Evolutionary conservation across 106 monocot species (phyloP), one percentile per base, ranked within the genome.

Genomic region (Iris macrosiphon): DNA sequence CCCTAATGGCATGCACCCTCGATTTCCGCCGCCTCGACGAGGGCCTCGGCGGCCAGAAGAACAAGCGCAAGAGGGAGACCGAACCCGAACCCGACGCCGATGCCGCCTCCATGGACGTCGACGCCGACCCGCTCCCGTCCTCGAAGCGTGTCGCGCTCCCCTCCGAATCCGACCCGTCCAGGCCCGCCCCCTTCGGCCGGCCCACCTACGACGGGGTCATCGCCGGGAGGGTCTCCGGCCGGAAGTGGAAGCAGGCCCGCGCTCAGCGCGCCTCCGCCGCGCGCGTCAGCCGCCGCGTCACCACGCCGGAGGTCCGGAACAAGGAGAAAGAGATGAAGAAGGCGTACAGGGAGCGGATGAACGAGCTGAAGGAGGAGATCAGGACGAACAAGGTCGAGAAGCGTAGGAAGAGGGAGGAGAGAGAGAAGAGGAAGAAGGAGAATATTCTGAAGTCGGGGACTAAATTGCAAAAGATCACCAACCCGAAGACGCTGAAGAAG

Each of bases 371-470:
- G 77, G 90, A 96, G 70, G 90, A 96, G 75, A 96, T 96, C 45
- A 51, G 89, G 61, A 37, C 20, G 66, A 77, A 72, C 35, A 96
- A 90, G 72, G 75, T 57, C 33, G 90, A 80, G 63, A 90, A 90
- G 82, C 48, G 96, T 53, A 77, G 55, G 83, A 46, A 24, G 67
- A 76, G 86, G 39, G 90, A 86, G 74, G 96, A 96, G 78, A 76
- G 77, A 61, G 96, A 96, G 80, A 96, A 90, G 82, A 83, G 54
- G 83, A 90, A 96, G 64, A 49, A 90, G 74, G 90, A 96, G 77
- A 96, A 96, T 43, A 61, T 80, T 0, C 38, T 96, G 43, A 67
- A 66, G 22, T 54, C 86, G 0, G 96, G 96, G 24, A 86, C 83
- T 9, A 89, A 83, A 69, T 50, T 86, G 19, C 96, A 90, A 70